These are phyloP conservation scores for Lepidopterella palustris DNA, from an alignment of 495 filamentous ascomycete genomes.

Conservation along the genomic window DNA sequence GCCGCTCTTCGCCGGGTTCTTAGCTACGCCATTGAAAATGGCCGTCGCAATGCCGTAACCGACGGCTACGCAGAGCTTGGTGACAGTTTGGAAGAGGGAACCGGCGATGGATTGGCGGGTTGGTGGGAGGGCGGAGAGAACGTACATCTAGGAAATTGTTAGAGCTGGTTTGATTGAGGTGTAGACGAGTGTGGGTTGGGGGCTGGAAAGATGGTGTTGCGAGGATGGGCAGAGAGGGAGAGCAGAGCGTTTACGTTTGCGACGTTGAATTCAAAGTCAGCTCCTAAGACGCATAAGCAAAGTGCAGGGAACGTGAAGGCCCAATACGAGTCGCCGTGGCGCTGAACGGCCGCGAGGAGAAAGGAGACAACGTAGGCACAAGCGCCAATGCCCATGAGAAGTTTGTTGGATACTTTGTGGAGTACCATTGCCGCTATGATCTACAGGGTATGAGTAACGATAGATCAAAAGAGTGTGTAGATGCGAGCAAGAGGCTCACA, in stretches of 20 bases:
- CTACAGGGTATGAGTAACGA: conserved; percentile 4
- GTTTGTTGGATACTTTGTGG: conserved; percentile 39
- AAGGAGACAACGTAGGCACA: conserved; percentile 31
- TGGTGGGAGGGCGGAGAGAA: conserved; percentile 36
- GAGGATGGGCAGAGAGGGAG: too few species aligned
- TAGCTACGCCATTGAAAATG: conserved; percentile 32
- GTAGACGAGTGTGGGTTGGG: not conserved
- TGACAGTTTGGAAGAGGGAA: conserved; percentile 37
- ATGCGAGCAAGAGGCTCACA: conserved; percentile 7
- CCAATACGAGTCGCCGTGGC: conserved; percentile 35
- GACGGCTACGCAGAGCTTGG: conserved; percentile 35
- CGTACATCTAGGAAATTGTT: conserved; percentile 35
- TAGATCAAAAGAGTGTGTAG: not conserved
- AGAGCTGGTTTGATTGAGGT: not conserved
- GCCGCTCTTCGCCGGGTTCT: conserved; percentile 23
- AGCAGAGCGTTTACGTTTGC: conserved; percentile 53
- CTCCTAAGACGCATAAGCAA: conserved; percentile 34
- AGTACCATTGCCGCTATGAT: conserved; percentile 36
- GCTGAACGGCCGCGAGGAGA: conserved; percentile 32
- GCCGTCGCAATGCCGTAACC: conserved; percentile 37
- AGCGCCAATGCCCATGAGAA: conserved; percentile 36
- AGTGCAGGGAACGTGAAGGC: conserved; percentile 36
- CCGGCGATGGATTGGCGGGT: conserved; percentile 37
- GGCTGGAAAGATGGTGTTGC: not conserved
- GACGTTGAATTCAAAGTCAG: conserved; percentile 52